Evolutionary conservation across 495 filamentous ascomycete species (phyloP).

Genomic region (Durotheca rogersii): DNA sequence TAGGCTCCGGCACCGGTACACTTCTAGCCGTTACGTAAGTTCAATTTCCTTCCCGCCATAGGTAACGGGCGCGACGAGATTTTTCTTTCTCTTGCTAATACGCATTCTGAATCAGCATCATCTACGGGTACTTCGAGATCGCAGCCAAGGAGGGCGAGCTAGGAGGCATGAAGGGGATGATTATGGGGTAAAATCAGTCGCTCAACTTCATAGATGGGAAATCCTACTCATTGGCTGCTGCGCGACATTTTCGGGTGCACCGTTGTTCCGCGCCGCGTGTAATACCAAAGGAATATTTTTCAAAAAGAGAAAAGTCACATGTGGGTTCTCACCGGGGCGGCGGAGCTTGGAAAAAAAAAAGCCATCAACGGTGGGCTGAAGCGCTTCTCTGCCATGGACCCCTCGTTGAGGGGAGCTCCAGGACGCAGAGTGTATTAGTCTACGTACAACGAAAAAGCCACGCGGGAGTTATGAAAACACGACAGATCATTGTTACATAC

Average conservation of each 20-base stretch:
- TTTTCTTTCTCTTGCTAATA: constrained; percentile 27
- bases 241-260: constrained; percentile 30
- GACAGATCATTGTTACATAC: no score
- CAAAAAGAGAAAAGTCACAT: constrained; percentile 34
- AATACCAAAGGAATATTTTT: constrained; percentile 36
- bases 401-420: not conserved
- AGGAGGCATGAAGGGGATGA: constrained; percentile 85
- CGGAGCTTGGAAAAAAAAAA: constrained; percentile 36
- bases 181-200: constrained; percentile 55
- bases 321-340: constrained; percentile 33
- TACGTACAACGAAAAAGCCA: constrained; percentile 23
- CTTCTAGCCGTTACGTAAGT: constrained; percentile 98
- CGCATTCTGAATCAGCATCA: constrained; percentile 75
- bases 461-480: constrained; percentile 23
- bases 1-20: constrained; percentile 97
- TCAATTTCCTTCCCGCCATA: not conserved
- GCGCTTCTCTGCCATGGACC: constrained; percentile 17
- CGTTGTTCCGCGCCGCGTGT: constrained; percentile 31
- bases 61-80: no score
- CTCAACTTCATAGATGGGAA: constrained; percentile 6
- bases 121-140: constrained; percentile 99
- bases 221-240: constrained; percentile 15
- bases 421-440: constrained; percentile 31
- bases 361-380: constrained; percentile 33
- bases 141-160: constrained; percentile 98